These are phyloP conservation scores for Trichoderma simmonsii DNA, from an alignment of 2,329 filamentous ascomycete species.

Conservation along the genomic window DNA sequence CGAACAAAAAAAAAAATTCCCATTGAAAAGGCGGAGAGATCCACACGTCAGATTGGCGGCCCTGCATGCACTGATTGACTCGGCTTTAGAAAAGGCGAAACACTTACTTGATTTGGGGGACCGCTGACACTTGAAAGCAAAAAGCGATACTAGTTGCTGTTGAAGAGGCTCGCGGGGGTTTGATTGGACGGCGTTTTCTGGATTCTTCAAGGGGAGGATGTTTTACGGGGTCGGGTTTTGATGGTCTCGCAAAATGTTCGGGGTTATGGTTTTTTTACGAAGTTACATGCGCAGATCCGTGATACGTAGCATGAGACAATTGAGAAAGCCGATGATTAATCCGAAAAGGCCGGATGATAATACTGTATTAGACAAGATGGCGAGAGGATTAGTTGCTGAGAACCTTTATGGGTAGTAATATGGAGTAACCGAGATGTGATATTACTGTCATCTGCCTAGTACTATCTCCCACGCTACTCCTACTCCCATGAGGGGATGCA, in stretches of 20 bases:
- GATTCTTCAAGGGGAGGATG: not conserved
- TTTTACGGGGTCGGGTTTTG: not conserved
- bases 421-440: not conserved
- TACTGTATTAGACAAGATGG: not conserved
- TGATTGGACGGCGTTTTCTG: not conserved
- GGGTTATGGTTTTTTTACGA: not conserved
- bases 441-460: not conserved
- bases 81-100: not conserved
- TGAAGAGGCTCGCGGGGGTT: not conserved
- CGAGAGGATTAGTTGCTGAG: not conserved
- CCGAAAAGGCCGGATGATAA: not conserved
- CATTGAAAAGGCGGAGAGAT: not conserved
- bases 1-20: not conserved
- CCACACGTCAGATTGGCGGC: slow-evolving; percentile 17
- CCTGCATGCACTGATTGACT: slow-evolving; percentile 4
- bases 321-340: not conserved
- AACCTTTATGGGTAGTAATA: not conserved
- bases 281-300: not conserved
- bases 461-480: not conserved
- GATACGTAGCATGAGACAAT: not conserved
- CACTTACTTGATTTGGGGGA: not conserved
- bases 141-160: not conserved
- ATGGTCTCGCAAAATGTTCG: not conserved
- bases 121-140: not conserved
- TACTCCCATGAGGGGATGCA: not conserved